A percentile compares a stretch with the other conserved stretches of the same genome.
phyloP scores from a whole-genome alignment of 306 rosid genomes.

The Dicorynia guianensis region DNA sequence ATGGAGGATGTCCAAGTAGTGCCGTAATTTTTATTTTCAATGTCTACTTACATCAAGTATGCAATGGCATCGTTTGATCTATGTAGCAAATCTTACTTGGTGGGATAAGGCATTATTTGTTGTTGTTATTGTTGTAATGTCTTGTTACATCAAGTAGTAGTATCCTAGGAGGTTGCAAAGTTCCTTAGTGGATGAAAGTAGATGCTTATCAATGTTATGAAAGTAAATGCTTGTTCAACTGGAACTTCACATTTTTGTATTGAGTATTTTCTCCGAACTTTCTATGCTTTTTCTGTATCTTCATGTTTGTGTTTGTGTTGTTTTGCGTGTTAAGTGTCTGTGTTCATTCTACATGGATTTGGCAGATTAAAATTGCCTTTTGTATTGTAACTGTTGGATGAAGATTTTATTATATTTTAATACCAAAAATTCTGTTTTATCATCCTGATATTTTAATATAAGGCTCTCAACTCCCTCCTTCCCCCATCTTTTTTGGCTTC shows the following conservation, averaged over 20 bases:
- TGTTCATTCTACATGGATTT: neutral
- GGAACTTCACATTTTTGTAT: neutral
- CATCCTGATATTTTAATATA: neutral
- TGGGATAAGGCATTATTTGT: too few species aligned
- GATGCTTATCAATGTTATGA: neutral
- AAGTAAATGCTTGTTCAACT: slow-evolving; percentile 1
- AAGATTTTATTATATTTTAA: slow-evolving; percentile 25
- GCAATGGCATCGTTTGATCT: too few species aligned
- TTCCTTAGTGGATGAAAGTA: too few species aligned
- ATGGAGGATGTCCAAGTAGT: too few species aligned
- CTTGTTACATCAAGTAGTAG: too few species aligned
- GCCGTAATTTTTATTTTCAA: too few species aligned
- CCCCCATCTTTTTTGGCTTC: slow-evolving; percentile 7
- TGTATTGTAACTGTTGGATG: slow-evolving; percentile 16
- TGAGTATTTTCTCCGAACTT: slow-evolving; percentile 24
- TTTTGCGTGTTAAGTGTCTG: neutral
- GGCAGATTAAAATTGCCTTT: slow-evolving; percentile 20
- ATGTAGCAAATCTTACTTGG: too few species aligned
- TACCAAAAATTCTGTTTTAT: slow-evolving; percentile 9
- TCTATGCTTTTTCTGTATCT: neutral
- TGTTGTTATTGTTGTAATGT: too few species aligned
- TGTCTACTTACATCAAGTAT: too few species aligned
- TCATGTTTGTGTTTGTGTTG: neutral
- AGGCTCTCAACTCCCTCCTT: neutral
- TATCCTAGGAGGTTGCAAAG: too few species aligned